phyloP scores from a whole-genome alignment of 2,329 filamentous ascomycete genomes.

The Lachnellula cervina region DNA sequence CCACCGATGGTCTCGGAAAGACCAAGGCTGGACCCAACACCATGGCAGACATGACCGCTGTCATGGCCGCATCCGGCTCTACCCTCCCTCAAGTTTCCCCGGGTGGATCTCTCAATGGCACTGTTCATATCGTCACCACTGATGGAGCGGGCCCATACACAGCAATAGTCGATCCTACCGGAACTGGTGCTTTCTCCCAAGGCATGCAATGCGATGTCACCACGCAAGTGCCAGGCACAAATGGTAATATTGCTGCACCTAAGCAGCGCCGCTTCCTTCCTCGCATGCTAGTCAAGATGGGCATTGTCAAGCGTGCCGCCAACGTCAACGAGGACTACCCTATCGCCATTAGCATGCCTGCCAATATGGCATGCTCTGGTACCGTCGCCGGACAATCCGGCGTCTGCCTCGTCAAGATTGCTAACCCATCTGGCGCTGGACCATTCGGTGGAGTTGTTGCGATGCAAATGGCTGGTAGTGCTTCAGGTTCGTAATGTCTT shows the following conservation, averaged over 20 bases:
- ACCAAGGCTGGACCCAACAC: slow-evolving; percentile 53
- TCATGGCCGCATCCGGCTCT: slow-evolving; percentile 52
- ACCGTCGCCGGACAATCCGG: slow-evolving; percentile 54
- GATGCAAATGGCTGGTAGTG: slow-evolving; percentile 40
- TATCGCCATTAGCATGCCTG: slow-evolving; percentile 37
- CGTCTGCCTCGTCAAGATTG: slow-evolving; percentile 59
- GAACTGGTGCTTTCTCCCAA: slow-evolving; percentile 42
- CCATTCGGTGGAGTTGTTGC: slow-evolving; percentile 59
- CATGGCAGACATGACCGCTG: slow-evolving; percentile 50
- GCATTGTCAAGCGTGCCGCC: slow-evolving; percentile 29
- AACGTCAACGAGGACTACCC: slow-evolving; percentile 40
- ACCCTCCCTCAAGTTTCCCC: slow-evolving; percentile 53
- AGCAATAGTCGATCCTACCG: slow-evolving; percentile 60
- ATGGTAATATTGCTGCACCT: slow-evolving; percentile 33
- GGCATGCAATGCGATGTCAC: slow-evolving; percentile 53
- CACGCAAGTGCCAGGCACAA: slow-evolving; percentile 44
- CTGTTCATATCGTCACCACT: slow-evolving; percentile 62
- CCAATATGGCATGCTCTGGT: slow-evolving; percentile 52
- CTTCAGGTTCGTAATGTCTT: too few species aligned
- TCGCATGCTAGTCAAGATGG: slow-evolving; percentile 25
- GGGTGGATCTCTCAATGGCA: slow-evolving; percentile 56
- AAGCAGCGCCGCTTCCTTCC: slow-evolving; percentile 23
- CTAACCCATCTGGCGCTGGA: slow-evolving; percentile 55
- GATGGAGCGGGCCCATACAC: slow-evolving; percentile 54
- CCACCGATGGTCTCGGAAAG: slow-evolving; percentile 51